Evolutionary conservation across 768 basidiomycete genomes (phyloP), one percentile per base, ranked within the genome.

Genomic region (Strobilomyces echinocephalus): DNA sequence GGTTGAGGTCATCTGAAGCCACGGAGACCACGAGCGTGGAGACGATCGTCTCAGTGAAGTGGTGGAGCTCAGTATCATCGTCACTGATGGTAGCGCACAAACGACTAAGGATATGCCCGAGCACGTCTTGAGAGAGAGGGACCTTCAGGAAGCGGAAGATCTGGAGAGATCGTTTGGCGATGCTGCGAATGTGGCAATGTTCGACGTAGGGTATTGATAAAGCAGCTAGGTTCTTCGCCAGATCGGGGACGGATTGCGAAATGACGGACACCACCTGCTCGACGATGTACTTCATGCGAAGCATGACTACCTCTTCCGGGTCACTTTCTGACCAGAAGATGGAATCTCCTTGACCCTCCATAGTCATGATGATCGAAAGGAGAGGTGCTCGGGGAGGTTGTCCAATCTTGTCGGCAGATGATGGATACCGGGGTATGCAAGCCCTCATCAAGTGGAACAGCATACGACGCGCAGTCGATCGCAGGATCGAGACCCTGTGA

Each of bases 121-220:
- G 76, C 68, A 90, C 86, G 8, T 77, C 71, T 52, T 84, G 81
- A 49, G 82, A 84, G 38, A 91, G 78, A 26, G 79, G 75, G 0
- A 91, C 87, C 64, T 83, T 80, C 20, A 97, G 74, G 1, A 87
- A 82, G 35, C 91, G 85, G 71, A 91, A 93, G n/a, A 93, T 76
- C 66, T 97, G 94, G 54, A 97, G 74, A 10, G 93, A 95, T 31
- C 93, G 81, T 72, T 89, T 91, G 3, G 95, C 92, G 18, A 85
- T 83, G 36, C 84, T 83, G 44, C 91, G 83, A 56, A 92, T 91
- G 15, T 90, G 87, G 63, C 92, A 95, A 2, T 85, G 78, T 12
- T 91, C 93, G 5, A 91, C 87, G 85, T 95, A 97, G 28, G 76
- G 72, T 53, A 97, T 71, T 10, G 90, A 88, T 30, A 93, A 59